Base-by-base conservation (phyloP, 306 rosid species). In the Myrica gale region DNA sequence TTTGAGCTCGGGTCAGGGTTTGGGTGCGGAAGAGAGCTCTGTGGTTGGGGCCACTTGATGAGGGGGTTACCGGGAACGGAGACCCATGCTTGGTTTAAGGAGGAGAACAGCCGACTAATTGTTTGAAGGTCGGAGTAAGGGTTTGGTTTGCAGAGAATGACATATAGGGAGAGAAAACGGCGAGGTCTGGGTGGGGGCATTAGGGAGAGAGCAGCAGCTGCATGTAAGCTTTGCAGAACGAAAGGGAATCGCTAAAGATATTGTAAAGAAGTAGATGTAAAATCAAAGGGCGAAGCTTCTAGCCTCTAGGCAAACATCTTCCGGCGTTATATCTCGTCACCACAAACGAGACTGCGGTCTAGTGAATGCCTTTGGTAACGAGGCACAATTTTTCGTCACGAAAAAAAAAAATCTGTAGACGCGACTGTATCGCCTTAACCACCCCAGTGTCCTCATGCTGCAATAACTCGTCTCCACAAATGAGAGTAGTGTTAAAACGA, bases 1-100 rank as follows among this genome's bases (percentile, higher is more conserved):
- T 68, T 56, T 9, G 78, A 44, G 1, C 2, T 43, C 0, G 69
- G 37, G 8, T 11, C 63, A 1, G 79, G 87, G 74, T 46, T 81
- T 3, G 75, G 83, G 55, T 44, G 6, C 11, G 76, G 71, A 9
- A 48, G 47, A 67, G 76, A 0, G 62, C 43, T 6, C 39, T 6
- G 68, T 16, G 61, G 71, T 43, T 73, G 69, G 53, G 73, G 86
- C 90, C 89, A 90, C 19, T 80, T 68, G 71, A 88, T 79, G 69
- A 90, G 75, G 61, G 91, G 89, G 73, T 84, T 86, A 39, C 92
- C 91, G n/a, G 87, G 88, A 5, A 76, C 44, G n/a, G 92, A 87
- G 0, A 87, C 76, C 90, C 94, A 86, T 75, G 97, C 88, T 5
- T 69, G 81, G 7, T 43, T 46, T 26, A 26, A 26, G 37, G 88